Conservation (phyloP, 148 eudicot species). For the Chenopodium album region DNA sequence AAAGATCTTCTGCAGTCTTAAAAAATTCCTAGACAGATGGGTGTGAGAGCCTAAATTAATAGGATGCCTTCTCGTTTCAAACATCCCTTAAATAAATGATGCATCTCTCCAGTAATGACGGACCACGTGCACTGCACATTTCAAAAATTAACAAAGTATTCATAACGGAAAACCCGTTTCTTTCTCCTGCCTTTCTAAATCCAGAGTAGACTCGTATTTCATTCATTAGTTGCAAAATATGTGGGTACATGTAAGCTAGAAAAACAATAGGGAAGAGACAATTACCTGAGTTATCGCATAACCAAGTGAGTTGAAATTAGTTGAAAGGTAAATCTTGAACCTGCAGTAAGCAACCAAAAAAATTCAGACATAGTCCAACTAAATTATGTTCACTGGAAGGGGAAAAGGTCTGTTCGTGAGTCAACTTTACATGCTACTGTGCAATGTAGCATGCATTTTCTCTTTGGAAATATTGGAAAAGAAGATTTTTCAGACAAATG, state of each 20-base stretch:
- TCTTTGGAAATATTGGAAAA: not conserved
- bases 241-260: slow-evolving; percentile 1
- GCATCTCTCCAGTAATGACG: slow-evolving; percentile 28
- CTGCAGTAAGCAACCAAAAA: slow-evolving; percentile 8
- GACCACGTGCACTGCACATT: slow-evolving; percentile 30
- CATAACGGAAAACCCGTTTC: not conserved
- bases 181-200: not conserved
- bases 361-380: slow-evolving; percentile 5
- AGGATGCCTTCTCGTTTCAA: slow-evolving; percentile 18
- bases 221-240: slow-evolving; percentile 7
- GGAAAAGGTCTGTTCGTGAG: not conserved
- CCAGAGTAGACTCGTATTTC: slow-evolving; percentile 2
- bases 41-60: slow-evolving; percentile 13
- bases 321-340: slow-evolving; percentile 4
- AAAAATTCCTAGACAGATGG: slow-evolving; percentile 21
- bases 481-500: not conserved
- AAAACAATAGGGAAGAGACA: not conserved
- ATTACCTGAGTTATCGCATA: slow-evolving; percentile 18
- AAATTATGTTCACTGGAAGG: not conserved
- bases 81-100: slow-evolving; percentile 22
- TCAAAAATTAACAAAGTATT: slow-evolving; percentile 6
- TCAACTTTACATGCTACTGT: not conserved
- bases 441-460: not conserved
- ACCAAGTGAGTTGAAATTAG: slow-evolving; percentile 1
- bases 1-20: slow-evolving; percentile 31